phyloP scores from a whole-genome alignment of 176 grass and related monocot genomes.

The Thinopyrum elongatum region DNA sequence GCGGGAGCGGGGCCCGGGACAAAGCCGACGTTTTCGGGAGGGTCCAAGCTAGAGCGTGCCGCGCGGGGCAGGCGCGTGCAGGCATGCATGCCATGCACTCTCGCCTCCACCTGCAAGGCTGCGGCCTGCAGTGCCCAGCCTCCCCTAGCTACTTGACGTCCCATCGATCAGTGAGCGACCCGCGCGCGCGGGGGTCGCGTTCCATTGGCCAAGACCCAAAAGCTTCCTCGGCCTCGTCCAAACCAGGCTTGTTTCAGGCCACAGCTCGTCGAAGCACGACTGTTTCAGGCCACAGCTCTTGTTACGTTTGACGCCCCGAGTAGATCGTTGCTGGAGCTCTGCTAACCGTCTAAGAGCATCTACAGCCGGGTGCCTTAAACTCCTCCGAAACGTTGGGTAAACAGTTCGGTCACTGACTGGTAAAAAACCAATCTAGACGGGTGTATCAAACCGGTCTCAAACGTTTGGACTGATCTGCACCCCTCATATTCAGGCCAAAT shows the following conservation, averaged over 20 bases:
- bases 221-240: background rate
- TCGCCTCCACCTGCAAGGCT: conserved; percentile 1
- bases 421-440: too few relatives aligned
- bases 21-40: conserved; percentile 43
- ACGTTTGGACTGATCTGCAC: too few relatives aligned
- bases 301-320: too few relatives aligned
- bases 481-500: too few relatives aligned
- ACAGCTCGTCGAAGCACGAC: background rate
- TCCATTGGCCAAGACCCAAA: background rate
- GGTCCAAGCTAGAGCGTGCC: conserved; percentile 23
- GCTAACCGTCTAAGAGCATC: too few relatives aligned
- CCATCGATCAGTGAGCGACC: background rate
- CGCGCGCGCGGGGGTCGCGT: background rate
- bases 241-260: background rate
- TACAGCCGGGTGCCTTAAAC: too few relatives aligned
- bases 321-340: too few relatives aligned
- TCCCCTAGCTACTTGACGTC: background rate
- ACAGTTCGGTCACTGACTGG: too few relatives aligned
- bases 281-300: background rate
- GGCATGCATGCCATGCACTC: conserved; percentile 9
- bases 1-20: conserved; percentile 20
- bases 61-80: background rate
- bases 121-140: background rate
- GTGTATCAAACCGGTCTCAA: too few relatives aligned
- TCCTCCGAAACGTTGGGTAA: too few relatives aligned